These are phyloP conservation scores for Starmerella apicola DNA, from an alignment of 805 yeast species.

Conservation along the genomic window DNA sequence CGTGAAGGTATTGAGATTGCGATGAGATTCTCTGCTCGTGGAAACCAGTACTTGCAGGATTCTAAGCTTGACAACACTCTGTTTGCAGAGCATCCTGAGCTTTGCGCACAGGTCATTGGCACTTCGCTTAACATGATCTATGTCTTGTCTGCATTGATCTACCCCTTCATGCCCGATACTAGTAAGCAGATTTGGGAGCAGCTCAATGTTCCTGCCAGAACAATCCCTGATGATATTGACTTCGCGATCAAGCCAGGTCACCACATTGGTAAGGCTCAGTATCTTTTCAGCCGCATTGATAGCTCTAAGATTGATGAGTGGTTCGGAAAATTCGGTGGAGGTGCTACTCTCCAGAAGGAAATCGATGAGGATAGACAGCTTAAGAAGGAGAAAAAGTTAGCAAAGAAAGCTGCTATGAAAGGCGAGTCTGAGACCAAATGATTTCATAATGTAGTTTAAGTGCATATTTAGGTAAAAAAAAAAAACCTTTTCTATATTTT, in stretches of 20 bases:
- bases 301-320: conserved; percentile 77
- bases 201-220: conserved; percentile 68
- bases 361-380: conserved; percentile 8
- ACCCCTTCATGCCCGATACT: conserved; percentile 87
- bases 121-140: conserved; percentile 82
- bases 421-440: too few species aligned
- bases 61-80: conserved; percentile 85
- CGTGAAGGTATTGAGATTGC: conserved; percentile 86
- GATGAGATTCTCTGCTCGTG: conserved; percentile 82
- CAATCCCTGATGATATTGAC: conserved; percentile 65
- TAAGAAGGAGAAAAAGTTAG: conserved; percentile 11
- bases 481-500: too few species aligned
- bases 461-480: too few species aligned
- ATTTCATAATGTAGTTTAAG: too few species aligned
- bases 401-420: conserved; percentile 14
- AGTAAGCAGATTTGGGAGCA: conserved; percentile 57
- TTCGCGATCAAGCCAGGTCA: conserved; percentile 66
- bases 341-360: conserved; percentile 26
- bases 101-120: conserved; percentile 84
- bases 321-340: conserved; percentile 79
- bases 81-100: conserved; percentile 60
- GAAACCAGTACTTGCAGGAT: conserved; percentile 91
- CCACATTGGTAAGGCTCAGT: conserved; percentile 79
- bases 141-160: conserved; percentile 65
- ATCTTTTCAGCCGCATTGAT: conserved; percentile 84